Base-by-base conservation (phyloP, 495 filamentous ascomycete genomes). In the Cladorrhinum samala region DNA sequence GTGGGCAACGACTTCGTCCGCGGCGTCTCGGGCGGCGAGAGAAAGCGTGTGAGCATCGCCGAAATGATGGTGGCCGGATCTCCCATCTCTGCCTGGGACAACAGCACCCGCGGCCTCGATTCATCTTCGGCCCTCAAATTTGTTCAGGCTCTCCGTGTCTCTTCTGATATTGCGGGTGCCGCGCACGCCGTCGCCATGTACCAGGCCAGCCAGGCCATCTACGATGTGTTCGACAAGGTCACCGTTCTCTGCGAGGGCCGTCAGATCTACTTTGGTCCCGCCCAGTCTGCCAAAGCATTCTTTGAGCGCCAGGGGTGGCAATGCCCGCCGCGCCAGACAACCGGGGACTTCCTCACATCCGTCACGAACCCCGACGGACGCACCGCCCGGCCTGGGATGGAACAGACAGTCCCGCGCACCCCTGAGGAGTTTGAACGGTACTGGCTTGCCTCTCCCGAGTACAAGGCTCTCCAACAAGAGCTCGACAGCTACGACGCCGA, bases 1-100 rank as follows among this genome's bases (percentile, higher is more conserved):
- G 88, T 95, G 9, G 91, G 90, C 47, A 86, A 94, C 63, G 86
- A 88, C 61, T 91, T 81, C 58, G 81, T 91, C 11, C 81, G 89
- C 16, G 83, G 83, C 19, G 81, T 83, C 0, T 82, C 79, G 54
- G 77, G 81, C 11, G 81, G 81, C 63, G 71, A 77, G 67, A 64
- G 83, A 65, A 75, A 75, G 36, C 70, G 78, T 37, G 75, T 78
- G 17, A 77, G 69, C 23, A 78, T 81, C 43, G 75, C 78, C 40
- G 78, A 83, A 53, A 68, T 71, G 63, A 67, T 74, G 38, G 59
- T 80, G 9, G 69, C 73, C 38, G 66, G 72, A 16, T 67, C 73
- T 1, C 67, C 75, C 2, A 65, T 81, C 52, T 68, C 68, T 8
- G 68, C 72, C 11, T 81, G 74, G 76, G 79, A 81, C 53, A 82